Percentiles rank a stretch among this genome's conserved stretches.
Conservation (phyloP, 495 filamentous ascomycete genomes). For the Penicillium simplicissimum region DNA sequence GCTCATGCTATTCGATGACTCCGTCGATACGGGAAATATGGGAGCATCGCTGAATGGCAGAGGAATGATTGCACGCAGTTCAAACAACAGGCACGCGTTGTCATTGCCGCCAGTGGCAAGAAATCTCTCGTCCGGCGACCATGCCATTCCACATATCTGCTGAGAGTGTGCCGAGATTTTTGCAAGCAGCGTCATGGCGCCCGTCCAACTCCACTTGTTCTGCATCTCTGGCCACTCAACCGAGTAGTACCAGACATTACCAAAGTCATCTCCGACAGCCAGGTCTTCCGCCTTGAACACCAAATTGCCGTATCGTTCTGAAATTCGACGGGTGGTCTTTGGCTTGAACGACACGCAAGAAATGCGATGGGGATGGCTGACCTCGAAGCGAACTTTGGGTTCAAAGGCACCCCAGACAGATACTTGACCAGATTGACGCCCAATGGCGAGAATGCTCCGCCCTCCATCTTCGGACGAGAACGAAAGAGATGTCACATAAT, state of each 20-base stretch:
- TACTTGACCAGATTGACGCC: slow-evolving; percentile 68
- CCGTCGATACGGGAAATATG: neutral
- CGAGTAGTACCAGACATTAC: slow-evolving; percentile 82
- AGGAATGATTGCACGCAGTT: slow-evolving; percentile 59
- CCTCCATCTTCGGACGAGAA: slow-evolving; percentile 82
- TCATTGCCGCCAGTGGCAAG: slow-evolving; percentile 94
- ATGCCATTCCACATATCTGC: slow-evolving; percentile 89
- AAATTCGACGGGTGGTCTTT: slow-evolving; percentile 42
- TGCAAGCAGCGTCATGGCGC: slow-evolving; percentile 73
- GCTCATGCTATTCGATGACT: slow-evolving; percentile 15
- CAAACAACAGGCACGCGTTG: slow-evolving; percentile 82
- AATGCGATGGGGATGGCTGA: slow-evolving; percentile 66
- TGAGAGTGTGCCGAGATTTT: slow-evolving; percentile 79
- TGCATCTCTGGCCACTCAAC: slow-evolving; percentile 75
- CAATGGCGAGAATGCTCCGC: slow-evolving; percentile 81
- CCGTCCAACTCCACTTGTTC: slow-evolving; percentile 64
- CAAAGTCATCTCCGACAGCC: slow-evolving; percentile 84
- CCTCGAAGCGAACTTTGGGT: slow-evolving; percentile 67
- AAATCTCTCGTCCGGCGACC: slow-evolving; percentile 73
- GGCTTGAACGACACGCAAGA: slow-evolving; percentile 75
- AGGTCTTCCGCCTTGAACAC: slow-evolving; percentile 67
- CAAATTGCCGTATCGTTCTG: slow-evolving; percentile 35
- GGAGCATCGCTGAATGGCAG: neutral
- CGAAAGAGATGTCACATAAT: slow-evolving; percentile 77
- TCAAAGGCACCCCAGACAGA: slow-evolving; percentile 63